phyloP scores from a whole-genome alignment of 352 stramenopile species.

The Phytophthora pluvialis region DNA sequence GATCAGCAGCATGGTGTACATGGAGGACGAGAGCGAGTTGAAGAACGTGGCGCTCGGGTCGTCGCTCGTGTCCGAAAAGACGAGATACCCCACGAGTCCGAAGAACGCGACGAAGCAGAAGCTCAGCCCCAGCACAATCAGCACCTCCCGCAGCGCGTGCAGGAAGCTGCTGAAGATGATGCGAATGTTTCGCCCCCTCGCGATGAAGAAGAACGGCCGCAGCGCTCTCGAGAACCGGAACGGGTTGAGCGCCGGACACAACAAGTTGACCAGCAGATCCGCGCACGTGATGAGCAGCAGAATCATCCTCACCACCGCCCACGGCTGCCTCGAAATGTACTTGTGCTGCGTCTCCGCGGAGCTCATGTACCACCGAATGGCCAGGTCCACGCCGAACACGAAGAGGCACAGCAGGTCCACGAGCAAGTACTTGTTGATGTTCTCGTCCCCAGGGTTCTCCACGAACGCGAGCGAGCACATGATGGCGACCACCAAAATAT shows the following conservation, averaged over 20 bases:
- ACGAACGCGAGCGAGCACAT: conserved; percentile 74
- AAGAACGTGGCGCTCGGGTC: conserved; percentile 66
- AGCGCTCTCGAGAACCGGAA: conserved; percentile 73
- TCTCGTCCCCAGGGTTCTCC: conserved; percentile 58
- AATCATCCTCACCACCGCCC: conserved; percentile 70
- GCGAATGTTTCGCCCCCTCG: conserved; percentile 77
- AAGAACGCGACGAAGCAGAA: conserved; percentile 86
- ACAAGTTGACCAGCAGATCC: conserved; percentile 58
- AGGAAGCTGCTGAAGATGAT: conserved; percentile 88
- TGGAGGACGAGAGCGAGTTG: conserved; percentile 66
- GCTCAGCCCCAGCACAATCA: conserved; percentile 71
- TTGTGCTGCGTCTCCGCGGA: conserved; percentile 79
- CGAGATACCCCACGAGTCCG: conserved; percentile 72
- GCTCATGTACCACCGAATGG: conserved; percentile 86
- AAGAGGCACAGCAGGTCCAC: conserved; percentile 74
- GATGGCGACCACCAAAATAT: conserved; percentile 70
- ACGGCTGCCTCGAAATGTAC: conserved; percentile 78
- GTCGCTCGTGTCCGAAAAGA: conserved; percentile 78
- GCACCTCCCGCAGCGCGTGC: conserved; percentile 71
- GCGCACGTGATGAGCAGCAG: conserved; percentile 60
- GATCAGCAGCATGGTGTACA: conserved; percentile 87
- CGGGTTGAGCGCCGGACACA: conserved; percentile 58
- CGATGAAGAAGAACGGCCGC: conserved; percentile 84
- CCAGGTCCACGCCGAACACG: conserved; percentile 68
- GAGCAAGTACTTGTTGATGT: conserved; percentile 56